These are phyloP conservation scores for Pichia sp. DNA, from an alignment of 1,139 yeast genomes.

Conservation along the genomic window DNA sequence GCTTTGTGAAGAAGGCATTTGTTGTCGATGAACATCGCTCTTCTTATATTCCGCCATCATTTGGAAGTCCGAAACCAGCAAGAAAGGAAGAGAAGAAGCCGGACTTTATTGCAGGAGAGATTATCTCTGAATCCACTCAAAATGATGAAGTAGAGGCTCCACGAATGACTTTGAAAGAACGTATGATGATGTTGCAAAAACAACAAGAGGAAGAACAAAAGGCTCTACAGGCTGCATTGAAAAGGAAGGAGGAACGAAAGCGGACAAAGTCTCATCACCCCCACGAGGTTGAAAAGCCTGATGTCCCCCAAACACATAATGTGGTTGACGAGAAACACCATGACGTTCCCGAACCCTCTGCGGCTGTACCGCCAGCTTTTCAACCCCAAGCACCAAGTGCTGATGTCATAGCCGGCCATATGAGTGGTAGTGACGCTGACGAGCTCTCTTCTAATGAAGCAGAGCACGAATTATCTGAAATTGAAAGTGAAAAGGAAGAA, in stretches of 20 bases:
- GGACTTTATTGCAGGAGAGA: constrained; percentile 21
- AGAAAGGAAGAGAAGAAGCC: constrained; percentile 10
- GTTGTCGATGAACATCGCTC: constrained; percentile 32
- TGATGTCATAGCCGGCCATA: too few relatives aligned
- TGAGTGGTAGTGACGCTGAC: too few relatives aligned
- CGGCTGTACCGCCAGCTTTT: too few relatives aligned
- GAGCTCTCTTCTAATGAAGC: too few relatives aligned
- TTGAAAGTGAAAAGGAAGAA: constrained; percentile 7
- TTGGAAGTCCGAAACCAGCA: constrained; percentile 15
- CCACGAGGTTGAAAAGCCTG: too few relatives aligned
- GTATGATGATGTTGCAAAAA: constrained; percentile 77
- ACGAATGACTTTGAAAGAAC: constrained; percentile 74
- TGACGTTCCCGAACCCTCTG: too few relatives aligned
- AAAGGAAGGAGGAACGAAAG: constrained; percentile 50
- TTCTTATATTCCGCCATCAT: constrained; percentile 36
- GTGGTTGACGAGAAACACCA: too few relatives aligned
- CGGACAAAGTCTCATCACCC: constrained; percentile 28
- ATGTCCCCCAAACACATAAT: too few relatives aligned
- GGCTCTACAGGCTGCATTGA: constrained; percentile 55
- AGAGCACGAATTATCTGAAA: constrained; percentile 19
- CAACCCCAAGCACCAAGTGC: too few relatives aligned
- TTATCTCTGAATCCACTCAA: constrained; percentile 18
- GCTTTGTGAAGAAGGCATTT: constrained; percentile 33
- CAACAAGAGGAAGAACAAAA: constrained; percentile 79
- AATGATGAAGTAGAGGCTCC: constrained; percentile 53